phyloP scores from a whole-genome alignment of 805 yeast species.

The Sungouiozyma ichnusensis region DNA sequence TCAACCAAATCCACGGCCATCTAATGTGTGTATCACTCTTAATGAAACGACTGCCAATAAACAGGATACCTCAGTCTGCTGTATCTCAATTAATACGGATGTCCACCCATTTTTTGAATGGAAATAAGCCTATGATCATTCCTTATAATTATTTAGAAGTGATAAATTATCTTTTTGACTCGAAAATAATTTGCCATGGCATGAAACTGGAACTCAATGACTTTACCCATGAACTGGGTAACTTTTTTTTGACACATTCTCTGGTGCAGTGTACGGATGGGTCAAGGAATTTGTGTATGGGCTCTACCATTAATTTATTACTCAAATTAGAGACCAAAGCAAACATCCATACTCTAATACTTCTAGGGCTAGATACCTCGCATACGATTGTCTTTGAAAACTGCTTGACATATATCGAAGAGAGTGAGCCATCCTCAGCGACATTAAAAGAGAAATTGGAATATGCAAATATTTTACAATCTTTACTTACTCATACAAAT shows the following conservation, averaged over 20 bases:
- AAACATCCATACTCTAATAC: conserved; percentile 21
- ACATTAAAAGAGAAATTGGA: neutral
- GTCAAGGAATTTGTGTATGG: conserved; percentile 38
- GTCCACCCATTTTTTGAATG: neutral
- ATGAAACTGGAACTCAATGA: neutral
- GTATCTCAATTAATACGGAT: neutral
- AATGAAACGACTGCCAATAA: neutral
- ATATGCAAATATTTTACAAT: neutral
- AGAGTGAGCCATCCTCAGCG: neutral
- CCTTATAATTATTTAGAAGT: neutral
- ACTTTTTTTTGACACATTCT: conserved; percentile 30
- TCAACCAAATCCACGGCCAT: conserved; percentile 51
- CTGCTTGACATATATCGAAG: neutral
- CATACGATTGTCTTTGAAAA: conserved; percentile 1
- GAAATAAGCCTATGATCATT: neutral
- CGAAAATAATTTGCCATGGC: neutral
- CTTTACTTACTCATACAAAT: neutral
- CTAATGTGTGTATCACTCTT: conserved; percentile 34
- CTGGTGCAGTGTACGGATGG: conserved; percentile 33
- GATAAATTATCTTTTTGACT: neutral
- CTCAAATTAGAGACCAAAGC: conserved; percentile 14
- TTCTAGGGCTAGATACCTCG: conserved; percentile 30
- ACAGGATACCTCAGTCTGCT: neutral
- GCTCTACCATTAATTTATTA: conserved; percentile 26
- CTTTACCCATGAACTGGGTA: conserved; percentile 21